Conservation (phyloP, 495 filamentous ascomycete species). For the Penicillium diatomitis region DNA sequence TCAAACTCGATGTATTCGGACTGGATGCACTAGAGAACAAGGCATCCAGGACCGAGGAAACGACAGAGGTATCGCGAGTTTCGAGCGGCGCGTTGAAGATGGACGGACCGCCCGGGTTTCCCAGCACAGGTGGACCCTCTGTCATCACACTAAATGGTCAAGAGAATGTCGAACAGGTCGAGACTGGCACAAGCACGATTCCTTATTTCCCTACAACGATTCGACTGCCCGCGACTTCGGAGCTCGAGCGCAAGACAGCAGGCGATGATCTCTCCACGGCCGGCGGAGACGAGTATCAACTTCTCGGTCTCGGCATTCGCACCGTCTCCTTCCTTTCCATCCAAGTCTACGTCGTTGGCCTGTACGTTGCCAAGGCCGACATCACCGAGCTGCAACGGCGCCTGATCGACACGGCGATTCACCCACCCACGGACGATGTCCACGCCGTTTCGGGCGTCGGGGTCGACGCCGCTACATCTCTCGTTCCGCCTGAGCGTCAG, state of each 20-base stretch:
- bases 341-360: slow-evolving; percentile 87
- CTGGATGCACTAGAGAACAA: slow-evolving; percentile 13
- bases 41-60: background rate
- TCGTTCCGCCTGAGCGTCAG: slow-evolving; percentile 72
- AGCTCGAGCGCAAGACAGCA: slow-evolving; percentile 28
- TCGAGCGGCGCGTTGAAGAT: slow-evolving; percentile 21
- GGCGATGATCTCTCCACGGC: slow-evolving; percentile 24
- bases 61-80: background rate
- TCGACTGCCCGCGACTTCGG: slow-evolving; percentile 40
- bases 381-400: slow-evolving; percentile 49
- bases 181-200: slow-evolving; percentile 74
- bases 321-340: slow-evolving; percentile 86
- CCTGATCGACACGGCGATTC: slow-evolving; percentile 39
- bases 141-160: slow-evolving; percentile 41
- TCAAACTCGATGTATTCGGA: slow-evolving; percentile 33
- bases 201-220: slow-evolving; percentile 74
- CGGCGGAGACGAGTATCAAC: slow-evolving; percentile 62
- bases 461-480: slow-evolving; percentile 61
- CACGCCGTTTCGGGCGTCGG: slow-evolving; percentile 40
- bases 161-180: slow-evolving; percentile 55
- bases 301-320: slow-evolving; percentile 78
- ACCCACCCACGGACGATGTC: slow-evolving; percentile 32
- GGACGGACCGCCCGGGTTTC: slow-evolving; percentile 33
- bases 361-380: slow-evolving; percentile 77
- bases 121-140: slow-evolving; percentile 22